Conservation (phyloP, 139 green algal species). For the Nannochloris sp. region DNA sequence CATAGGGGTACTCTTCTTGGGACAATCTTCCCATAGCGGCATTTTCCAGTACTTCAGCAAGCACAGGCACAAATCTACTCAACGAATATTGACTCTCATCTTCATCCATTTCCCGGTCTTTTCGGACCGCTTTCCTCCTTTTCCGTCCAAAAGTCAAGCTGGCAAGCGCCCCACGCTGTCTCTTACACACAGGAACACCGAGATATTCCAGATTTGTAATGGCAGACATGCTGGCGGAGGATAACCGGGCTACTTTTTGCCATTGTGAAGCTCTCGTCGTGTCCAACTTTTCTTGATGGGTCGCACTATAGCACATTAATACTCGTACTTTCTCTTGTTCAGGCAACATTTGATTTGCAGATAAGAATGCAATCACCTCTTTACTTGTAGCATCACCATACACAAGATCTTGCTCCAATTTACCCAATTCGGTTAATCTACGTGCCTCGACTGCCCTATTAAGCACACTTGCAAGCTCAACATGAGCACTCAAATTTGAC, state of each 20-base stretch:
- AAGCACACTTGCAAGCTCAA: conserved; percentile 70
- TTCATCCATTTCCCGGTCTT: conserved; percentile 32
- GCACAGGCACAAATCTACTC: conserved; percentile 45
- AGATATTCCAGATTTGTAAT: conserved; percentile 87
- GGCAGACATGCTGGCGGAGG: conserved; percentile 59
- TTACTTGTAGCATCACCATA: conserved; percentile 87
- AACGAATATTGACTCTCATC: conserved; percentile 33
- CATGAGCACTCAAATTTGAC: conserved; percentile 71
- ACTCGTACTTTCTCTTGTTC: conserved; percentile 72
- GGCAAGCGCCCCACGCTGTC: conserved; percentile 14
- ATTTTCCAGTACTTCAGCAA: conserved; percentile 51
- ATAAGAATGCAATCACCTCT: conserved; percentile 79
- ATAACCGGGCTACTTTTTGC: conserved; percentile 65
- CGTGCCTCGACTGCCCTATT: conserved; percentile 50
- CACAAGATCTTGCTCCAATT: conserved; percentile 93
- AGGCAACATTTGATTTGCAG: conserved; percentile 18
- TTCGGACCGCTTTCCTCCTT: conserved; percentile 36
- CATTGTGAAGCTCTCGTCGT: conserved; percentile 57
- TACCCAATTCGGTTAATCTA: conserved; percentile 71
- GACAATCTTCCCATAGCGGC: conserved; percentile 37
- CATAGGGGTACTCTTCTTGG: conserved; percentile 70
- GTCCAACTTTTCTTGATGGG: conserved; percentile 93
- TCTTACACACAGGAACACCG: conserved; percentile 79
- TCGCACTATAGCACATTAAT: conserved; percentile 89
- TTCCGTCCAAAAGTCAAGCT: conserved; percentile 43